Conservation (phyloP, 202 grass and related monocot species). For the Saccharum hybrid region DNA sequence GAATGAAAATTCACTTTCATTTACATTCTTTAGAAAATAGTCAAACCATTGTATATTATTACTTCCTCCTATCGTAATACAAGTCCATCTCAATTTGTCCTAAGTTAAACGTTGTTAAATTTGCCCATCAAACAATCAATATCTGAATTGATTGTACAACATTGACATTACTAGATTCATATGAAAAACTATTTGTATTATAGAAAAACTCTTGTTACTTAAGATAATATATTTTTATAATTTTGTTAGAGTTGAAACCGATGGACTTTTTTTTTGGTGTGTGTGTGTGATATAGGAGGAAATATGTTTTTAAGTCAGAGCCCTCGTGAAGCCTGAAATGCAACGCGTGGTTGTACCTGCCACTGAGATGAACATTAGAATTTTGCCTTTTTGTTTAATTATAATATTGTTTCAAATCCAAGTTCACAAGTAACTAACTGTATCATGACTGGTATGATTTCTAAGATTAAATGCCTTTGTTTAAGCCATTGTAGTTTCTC, state of each 20-base stretch:
- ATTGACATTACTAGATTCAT: too few relatives aligned
- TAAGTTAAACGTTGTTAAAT: neutral
- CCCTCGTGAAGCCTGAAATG: too few relatives aligned
- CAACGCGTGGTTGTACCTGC: too few relatives aligned
- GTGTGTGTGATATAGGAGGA: too few relatives aligned
- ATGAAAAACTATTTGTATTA: too few relatives aligned
- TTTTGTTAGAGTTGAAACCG: too few relatives aligned
- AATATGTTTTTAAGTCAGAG: too few relatives aligned
- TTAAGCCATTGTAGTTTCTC: constrained; percentile 3
- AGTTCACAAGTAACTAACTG: neutral
- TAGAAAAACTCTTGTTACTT: neutral
- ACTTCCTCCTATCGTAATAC: neutral
- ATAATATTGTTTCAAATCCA: neutral
- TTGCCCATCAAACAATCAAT: neutral
- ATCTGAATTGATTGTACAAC: too few relatives aligned
- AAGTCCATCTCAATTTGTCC: too few relatives aligned
- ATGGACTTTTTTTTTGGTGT: too few relatives aligned
- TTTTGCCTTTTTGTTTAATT: neutral
- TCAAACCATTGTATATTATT: neutral
- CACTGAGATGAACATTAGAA: too few relatives aligned
- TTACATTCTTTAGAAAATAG: neutral
- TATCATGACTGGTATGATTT: neutral
- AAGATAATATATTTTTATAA: too few relatives aligned
- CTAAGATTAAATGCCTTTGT: neutral
- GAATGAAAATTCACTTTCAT: neutral